phyloP scores from a whole-genome alignment of 192 early-diverging fungal species.

The Backusella tuberculispora region DNA sequence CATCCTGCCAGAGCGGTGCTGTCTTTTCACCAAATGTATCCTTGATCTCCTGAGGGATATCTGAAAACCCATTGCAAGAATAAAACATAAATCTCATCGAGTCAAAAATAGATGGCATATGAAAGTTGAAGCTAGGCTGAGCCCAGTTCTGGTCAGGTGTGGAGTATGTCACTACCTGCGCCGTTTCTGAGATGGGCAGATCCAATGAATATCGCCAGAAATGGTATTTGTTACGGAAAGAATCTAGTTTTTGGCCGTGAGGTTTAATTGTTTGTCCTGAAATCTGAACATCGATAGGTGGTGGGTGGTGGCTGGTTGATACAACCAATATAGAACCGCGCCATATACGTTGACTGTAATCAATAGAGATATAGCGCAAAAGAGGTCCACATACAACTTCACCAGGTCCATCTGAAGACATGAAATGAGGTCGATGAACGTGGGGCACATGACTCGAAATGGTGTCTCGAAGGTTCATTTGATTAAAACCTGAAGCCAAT shows the following conservation, averaged over 20 bases:
- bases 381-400: slow-evolving; percentile 49
- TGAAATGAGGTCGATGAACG: slow-evolving; percentile 1
- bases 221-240: slow-evolving; percentile 55
- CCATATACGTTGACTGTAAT: slow-evolving; percentile 44
- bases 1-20: slow-evolving; percentile 70
- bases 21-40: slow-evolving; percentile 50
- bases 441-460: slow-evolving; percentile 1
- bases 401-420: background rate
- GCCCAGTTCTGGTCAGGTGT: slow-evolving; percentile 41
- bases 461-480: slow-evolving; percentile 3
- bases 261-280: slow-evolving; percentile 13
- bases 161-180: slow-evolving; percentile 45
- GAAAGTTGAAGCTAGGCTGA: slow-evolving; percentile 42
- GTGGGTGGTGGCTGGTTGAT: slow-evolving; percentile 41
- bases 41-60: slow-evolving; percentile 49
- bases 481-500: slow-evolving; percentile 1
- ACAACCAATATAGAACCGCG: slow-evolving; percentile 53
- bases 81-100: slow-evolving; percentile 71
- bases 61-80: slow-evolving; percentile 76
- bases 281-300: slow-evolving; percentile 22
- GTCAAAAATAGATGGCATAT: slow-evolving; percentile 48
- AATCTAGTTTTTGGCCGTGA: slow-evolving; percentile 49
- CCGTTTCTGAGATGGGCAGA: slow-evolving; percentile 50
- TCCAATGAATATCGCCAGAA: slow-evolving; percentile 68
- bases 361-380: slow-evolving; percentile 49